Base-by-base conservation (phyloP, 352 stramenopile species). In the Globisporangium polare region DNA sequence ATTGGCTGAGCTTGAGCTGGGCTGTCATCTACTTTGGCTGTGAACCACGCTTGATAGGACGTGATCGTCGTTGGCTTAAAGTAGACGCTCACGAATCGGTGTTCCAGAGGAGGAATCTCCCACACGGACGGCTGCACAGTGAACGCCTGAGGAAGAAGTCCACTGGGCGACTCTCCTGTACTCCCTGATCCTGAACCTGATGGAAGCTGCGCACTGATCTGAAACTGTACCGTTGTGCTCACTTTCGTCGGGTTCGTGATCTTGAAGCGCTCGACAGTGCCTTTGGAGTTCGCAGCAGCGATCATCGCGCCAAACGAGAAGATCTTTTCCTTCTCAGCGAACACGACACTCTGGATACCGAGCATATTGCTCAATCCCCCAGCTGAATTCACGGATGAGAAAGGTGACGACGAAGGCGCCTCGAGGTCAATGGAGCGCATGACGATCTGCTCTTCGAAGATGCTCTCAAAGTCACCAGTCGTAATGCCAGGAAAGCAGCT, bases 221-320 rank as follows among this genome's bases (percentile, higher is more conserved):
- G 68, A 65, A 98, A 98, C 26, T 85, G 77, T 1, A 98, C 88
- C 2, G 67, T 86, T 18, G 90, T 90, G n/a, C 73, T 83, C 39
- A 98, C 92, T 78, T 98, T 98, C 58, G 84, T 97, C n/a, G 89
- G 89, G 66, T 98, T 98, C 0, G 84, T 93, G 39, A 98, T 98
- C 66, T 97, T 97, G 63, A 98, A 97, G 2, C 94, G 75, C 65
- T 98, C 94, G 17, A 91, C 75, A 5, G 85, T 78, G 29, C 89
- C 95, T 57, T 95, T 89, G 35, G 75, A 75, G 56, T 73, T 85
- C 4, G 67, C 59, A 2, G 77, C 77, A 9, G 83, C 77, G 37
- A 95, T 79, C 31, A 98, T 75, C 12, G 86, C 80, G 9, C 89
- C 91, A 62, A 97, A 98, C 7, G 77, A 92, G 58, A 98, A 95